Evolutionary conservation across 345 rosid genomes (phyloP).

Genomic region (Moringa oleifera): DNA sequence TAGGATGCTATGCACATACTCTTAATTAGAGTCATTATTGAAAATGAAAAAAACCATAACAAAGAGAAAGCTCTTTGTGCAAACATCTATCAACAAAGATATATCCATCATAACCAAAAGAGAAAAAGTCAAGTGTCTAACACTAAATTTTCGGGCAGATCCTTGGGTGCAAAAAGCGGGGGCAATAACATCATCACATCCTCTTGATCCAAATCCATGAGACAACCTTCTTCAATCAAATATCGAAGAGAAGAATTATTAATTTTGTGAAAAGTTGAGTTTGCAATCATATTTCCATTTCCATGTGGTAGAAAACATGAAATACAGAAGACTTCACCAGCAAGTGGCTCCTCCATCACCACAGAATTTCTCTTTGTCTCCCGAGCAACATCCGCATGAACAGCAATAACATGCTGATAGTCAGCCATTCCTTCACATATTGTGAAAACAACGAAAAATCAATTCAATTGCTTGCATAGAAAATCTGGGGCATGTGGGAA

Average conservation of each 20-base stretch:
- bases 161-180: constrained; percentile 75
- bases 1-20: background rate
- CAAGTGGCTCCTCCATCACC: constrained; percentile 42
- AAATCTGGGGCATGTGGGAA: background rate
- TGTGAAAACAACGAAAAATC: background rate
- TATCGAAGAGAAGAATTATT: background rate
- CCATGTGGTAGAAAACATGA: background rate
- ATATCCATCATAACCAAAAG: background rate
- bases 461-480: background rate
- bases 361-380: constrained; percentile 62
- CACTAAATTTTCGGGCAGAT: constrained; percentile 72
- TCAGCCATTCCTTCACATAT: constrained; percentile 75
- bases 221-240: constrained; percentile 45
- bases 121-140: constrained; percentile 30
- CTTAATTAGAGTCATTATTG: background rate
- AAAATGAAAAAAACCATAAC: background rate
- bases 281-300: background rate
- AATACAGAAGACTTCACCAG: constrained; percentile 34
- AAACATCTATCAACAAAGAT: background rate
- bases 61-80: background rate
- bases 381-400: constrained; percentile 68
- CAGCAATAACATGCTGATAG: constrained; percentile 87
- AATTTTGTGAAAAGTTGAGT: background rate
- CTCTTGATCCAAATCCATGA: constrained; percentile 68
- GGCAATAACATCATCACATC: constrained; percentile 83